Base-by-base conservation (phyloP, 2,329 filamentous ascomycete genomes). In the Penicillium sp. region DNA sequence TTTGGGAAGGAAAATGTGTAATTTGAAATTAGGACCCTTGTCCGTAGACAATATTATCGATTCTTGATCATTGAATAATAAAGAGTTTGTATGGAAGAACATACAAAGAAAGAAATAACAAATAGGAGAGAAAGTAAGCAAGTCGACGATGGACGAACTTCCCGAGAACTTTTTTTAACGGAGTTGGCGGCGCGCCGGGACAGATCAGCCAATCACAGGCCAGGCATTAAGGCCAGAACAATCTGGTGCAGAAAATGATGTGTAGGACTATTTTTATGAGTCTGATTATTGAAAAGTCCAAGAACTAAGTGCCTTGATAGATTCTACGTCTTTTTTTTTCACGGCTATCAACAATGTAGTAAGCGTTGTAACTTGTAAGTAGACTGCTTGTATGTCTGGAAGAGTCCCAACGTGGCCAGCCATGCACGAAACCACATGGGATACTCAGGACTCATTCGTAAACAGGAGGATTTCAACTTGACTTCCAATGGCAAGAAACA, bases 401-500 rank as follows among this genome's bases (percentile, higher is more conserved):
- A 11, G 2, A 30, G 4, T 7, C 28, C 28, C 28, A 30, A 11
- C 28, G 28, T 30, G 28, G 12, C 3, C 8, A 30, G 5, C 28
- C 5, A 30, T 11, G 28, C 28, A 30, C 8, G 12, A 30, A 30
- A 30, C 28, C 28, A 5, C 26, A 28, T 28, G 5, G 28, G 28
- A 30, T 7, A 5, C 8, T 11, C 28, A 30, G 28, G 5, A 3
- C 30, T 35, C 5, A 3, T 9, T 35, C 3, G 9, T 35, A 16
- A 35, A 14, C 30, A 16, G 5, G 14, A 16, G 11, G n/a, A n/a
- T n/a, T 18, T 40, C 35, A n/a, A 40, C 16, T 40, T 18, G 45
- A 23, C n/a, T 23, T 16, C 28, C 28, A 56, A 62, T 59, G 56
- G 55, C 56, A 59, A 58, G 60, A 71, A 16, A 35, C 8, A 6